Percentiles rank a stretch among this genome's conserved stretches.
phyloP scores from a whole-genome alignment of 1,284 basidiomycete species.

The Cutaneotrichosporon sp. region DNA sequence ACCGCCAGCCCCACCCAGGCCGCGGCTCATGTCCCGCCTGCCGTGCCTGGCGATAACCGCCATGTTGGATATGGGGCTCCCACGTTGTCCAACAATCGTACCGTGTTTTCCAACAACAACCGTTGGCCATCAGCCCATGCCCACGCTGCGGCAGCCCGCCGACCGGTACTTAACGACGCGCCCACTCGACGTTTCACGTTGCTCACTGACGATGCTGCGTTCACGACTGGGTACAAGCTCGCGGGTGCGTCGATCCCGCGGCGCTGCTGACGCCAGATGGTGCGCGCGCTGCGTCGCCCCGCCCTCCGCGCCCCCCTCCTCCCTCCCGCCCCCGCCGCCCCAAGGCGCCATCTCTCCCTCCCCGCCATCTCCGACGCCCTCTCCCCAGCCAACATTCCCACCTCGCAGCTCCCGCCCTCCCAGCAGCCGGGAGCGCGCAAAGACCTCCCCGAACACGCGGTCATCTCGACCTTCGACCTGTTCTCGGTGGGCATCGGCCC shows the following conservation, averaged over 20 bases:
- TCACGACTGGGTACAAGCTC: not conserved
- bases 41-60: not conserved
- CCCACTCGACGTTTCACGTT: not conserved
- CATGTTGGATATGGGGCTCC: not conserved
- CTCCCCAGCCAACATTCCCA: not conserved
- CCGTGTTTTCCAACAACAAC: slow-evolving; percentile 3
- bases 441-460: slow-evolving; percentile 69
- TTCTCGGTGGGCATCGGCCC: slow-evolving; percentile 80
- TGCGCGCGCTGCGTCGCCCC: not conserved
- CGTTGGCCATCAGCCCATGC: not conserved
- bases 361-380: not conserved
- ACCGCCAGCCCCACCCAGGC: no score
- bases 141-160: not conserved
- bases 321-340: not conserved
- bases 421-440: slow-evolving; percentile 20
- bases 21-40: no score
- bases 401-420: slow-evolving; percentile 19
- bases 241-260: not conserved
- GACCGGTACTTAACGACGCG: not conserved
- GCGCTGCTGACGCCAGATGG: not conserved
- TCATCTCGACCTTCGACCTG: slow-evolving; percentile 88
- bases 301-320: not conserved
- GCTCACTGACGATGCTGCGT: not conserved
- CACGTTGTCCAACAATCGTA: slow-evolving; percentile 1
- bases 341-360: not conserved